These are phyloP conservation scores for Lipomyces yamadae DNA, from an alignment of 805 yeast genomes.

Conservation along the genomic window DNA sequence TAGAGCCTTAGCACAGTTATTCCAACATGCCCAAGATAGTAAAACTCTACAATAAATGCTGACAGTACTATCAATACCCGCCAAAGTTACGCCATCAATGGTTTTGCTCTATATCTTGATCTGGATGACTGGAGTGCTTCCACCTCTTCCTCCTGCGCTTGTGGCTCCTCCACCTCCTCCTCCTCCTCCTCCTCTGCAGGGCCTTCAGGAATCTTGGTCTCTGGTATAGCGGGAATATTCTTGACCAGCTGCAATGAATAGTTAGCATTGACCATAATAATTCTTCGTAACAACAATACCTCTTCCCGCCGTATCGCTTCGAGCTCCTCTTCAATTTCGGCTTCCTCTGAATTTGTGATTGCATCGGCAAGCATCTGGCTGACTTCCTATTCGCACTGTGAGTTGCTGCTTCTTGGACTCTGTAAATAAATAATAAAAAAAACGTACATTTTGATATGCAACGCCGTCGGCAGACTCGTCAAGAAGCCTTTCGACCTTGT, in stretches of 20 bases:
- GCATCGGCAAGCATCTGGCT: slow-evolving; percentile 46
- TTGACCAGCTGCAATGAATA: slow-evolving; percentile 22
- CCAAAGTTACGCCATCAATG: not conserved
- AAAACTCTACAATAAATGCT: not conserved
- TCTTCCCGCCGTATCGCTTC: slow-evolving; percentile 43
- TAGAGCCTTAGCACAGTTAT: not conserved
- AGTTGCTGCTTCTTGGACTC: not conserved
- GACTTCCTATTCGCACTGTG: slow-evolving; percentile 43
- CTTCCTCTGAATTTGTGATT: slow-evolving; percentile 49
- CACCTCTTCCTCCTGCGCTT: slow-evolving; percentile 37
- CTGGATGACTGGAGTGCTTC: not conserved
- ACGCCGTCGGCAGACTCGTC: slow-evolving; percentile 85
- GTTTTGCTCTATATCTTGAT: slow-evolving; percentile 4
- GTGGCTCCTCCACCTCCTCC: slow-evolving; percentile 32
- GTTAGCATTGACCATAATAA: slow-evolving; percentile 12
- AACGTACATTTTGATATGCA: slow-evolving; percentile 66
- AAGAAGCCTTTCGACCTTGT: slow-evolving; percentile 77
- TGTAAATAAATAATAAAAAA: slow-evolving; percentile 7
- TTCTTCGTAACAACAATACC: slow-evolving; percentile 34
- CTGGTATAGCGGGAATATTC: slow-evolving; percentile 26
- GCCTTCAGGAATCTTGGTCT: slow-evolving; percentile 16
- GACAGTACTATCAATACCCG: not conserved
- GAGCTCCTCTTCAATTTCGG: slow-evolving; percentile 44
- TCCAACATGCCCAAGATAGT: not conserved
- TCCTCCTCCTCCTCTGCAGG: slow-evolving; percentile 38